Base-by-base conservation (phyloP, 225 moss, liverwort and hornwort species). In the Marchantia paleacea region DNA sequence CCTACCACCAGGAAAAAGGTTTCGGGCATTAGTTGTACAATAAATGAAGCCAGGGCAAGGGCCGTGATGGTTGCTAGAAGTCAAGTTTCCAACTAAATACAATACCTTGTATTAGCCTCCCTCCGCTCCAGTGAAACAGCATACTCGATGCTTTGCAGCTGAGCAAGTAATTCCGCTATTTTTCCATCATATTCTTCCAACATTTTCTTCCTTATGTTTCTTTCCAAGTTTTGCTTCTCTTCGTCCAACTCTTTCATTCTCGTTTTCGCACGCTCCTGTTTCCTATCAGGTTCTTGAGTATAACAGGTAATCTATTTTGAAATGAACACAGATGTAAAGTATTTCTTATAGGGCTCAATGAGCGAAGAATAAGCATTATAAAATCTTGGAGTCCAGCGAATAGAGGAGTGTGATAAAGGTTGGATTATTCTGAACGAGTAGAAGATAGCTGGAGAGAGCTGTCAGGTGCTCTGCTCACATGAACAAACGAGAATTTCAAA, bases 141-240 rank as follows among this genome's bases (percentile, higher is more conserved):
- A 76, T 88, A 85, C 72, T 88, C 88, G 52, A 88, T 88, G 55
- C 88, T 85, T 28, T 88, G 88, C 75, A 88, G 57, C 69, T 88
- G 88, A 64, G 85, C 85, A 61, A 88, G 85, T 51, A 88, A 55
- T 48, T 88, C 85, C 55, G 88, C 88, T 77, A 88, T 88, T 78
- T 88, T 88, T 15, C 85, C 85, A 73, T 88, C 88, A 69, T 88
- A 85, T 18, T 88, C 88, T 76, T 88, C 88, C 52, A 85, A 76
- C 65, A 88, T 83, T 75, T 77, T 85, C 63, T 77, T 88, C 75
- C 85, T 82, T 55, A 88, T 66, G 64, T 76, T 72, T 26, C 73
- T 75, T 76, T 85, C 85, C 19, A 85, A 47, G 14, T 76, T 81
- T 58, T 88, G 83, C 81, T 88, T 88, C 72, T 85, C 88, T 55